A percentile compares a stretch with the other conserved stretches of the same genome.
Conservation (phyloP, 805 yeast genomes). For the Lachancea sp. region DNA sequence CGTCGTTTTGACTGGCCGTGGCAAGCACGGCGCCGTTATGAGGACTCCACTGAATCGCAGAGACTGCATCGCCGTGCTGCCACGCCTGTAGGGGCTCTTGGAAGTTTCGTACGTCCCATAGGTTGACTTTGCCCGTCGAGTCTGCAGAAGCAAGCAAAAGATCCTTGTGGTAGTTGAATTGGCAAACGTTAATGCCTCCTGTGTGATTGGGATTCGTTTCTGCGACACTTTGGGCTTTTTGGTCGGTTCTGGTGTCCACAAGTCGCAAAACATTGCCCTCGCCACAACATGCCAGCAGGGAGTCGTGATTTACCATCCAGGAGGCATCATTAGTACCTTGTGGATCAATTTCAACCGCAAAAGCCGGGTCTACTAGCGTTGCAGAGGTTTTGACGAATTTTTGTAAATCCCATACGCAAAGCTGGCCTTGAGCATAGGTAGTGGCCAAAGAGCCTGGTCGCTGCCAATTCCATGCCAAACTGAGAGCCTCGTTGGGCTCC, state of each 20-base stretch:
- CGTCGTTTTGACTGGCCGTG: constrained; percentile 58
- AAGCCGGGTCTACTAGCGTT: constrained; percentile 23
- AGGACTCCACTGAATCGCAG: constrained; percentile 72
- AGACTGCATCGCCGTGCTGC: constrained; percentile 45
- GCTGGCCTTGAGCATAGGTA: constrained; percentile 57
- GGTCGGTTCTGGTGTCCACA: constrained; percentile 45
- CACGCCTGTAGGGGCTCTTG: constrained; percentile 28
- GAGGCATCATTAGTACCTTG: constrained; percentile 64
- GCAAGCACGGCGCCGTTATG: constrained; percentile 48
- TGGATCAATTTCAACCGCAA: constrained; percentile 26
- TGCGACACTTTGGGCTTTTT: constrained; percentile 7
- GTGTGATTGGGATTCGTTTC: constrained; percentile 12
- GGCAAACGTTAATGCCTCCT: constrained; percentile 50
- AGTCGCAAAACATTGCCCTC: constrained; percentile 51
- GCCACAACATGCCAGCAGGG: constrained; percentile 58
- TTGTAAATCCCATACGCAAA: constrained; percentile 64
- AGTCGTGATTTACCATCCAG: constrained; percentile 60
- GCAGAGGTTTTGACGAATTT: constrained; percentile 30
- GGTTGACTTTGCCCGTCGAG: constrained; percentile 44
- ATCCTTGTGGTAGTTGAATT: constrained; percentile 52
- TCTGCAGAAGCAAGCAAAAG: constrained; percentile 65
- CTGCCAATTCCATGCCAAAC: constrained; percentile 67
- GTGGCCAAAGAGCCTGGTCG: constrained; percentile 54
- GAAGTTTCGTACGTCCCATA: constrained; percentile 62
- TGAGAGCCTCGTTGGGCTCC: constrained; percentile 49